Evolutionary conservation across 2,329 filamentous ascomycete species (phyloP).

Genomic region (Nigrospora oryzae): DNA sequence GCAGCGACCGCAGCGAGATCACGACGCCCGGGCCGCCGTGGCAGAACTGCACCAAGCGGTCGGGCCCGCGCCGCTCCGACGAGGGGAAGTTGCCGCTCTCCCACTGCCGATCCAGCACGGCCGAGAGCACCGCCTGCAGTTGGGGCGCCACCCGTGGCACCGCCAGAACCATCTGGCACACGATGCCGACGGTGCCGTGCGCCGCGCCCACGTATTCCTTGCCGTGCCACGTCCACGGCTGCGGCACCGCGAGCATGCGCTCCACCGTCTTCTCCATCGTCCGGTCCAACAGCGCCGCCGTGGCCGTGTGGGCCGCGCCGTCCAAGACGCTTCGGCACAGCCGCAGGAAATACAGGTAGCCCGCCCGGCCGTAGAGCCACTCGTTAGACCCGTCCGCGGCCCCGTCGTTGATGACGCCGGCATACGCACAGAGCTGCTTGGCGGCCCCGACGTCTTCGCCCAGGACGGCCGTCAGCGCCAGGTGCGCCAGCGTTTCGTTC

Average conservation of each 20-base stretch:
- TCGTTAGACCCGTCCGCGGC: constrained; percentile 45
- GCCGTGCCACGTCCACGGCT: constrained; percentile 55
- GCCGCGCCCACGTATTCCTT: constrained; percentile 56
- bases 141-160: constrained; percentile 43
- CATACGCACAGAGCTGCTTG: constrained; percentile 28
- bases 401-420: constrained; percentile 32
- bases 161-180: constrained; percentile 59
- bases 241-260: constrained; percentile 44
- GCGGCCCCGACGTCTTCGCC: constrained; percentile 28
- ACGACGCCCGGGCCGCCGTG: constrained; percentile 59
- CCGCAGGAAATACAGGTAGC: constrained; percentile 59
- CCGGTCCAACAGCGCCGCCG: constrained; percentile 38
- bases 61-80: constrained; percentile 27
- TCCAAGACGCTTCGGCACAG: constrained; percentile 35
- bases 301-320: constrained; percentile 36
- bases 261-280: constrained; percentile 49
- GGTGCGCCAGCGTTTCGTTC: constrained; percentile 38
- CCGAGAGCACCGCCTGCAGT: constrained; percentile 42
- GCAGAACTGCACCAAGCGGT: constrained; percentile 52
- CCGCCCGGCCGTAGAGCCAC: constrained; percentile 58
- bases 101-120: constrained; percentile 50
- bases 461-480: constrained; percentile 35
- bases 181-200: constrained; percentile 61
- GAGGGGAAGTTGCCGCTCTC: constrained; percentile 57
- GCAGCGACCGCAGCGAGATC: constrained; percentile 46